phyloP scores from a whole-genome alignment of 192 early-diverging fungal species.

The Podila epigama region DNA sequence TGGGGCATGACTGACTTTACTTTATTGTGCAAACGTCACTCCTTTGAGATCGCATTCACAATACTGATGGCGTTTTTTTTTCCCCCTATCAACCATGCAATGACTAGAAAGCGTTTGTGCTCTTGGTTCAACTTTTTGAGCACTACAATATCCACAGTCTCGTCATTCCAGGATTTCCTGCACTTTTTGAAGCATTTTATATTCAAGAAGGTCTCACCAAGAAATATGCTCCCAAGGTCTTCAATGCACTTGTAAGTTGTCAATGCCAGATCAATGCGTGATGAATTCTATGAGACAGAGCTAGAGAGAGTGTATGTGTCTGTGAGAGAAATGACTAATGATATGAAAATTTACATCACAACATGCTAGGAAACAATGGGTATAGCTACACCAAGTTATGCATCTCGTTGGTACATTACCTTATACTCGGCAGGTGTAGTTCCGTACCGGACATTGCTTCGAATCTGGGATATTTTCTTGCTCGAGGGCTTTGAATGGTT shows the following conservation, averaged over 20 bases:
- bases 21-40: too few species aligned
- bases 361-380: conserved; percentile 49
- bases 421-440: conserved; percentile 63
- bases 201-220: conserved; percentile 61
- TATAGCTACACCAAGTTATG: conserved; percentile 58
- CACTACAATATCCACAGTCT: conserved; percentile 58
- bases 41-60: too few species aligned
- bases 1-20: too few species aligned
- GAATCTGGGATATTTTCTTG: conserved; percentile 64
- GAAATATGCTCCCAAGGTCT: conserved; percentile 54
- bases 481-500: conserved; percentile 62
- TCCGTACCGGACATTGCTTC: conserved; percentile 55
- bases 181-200: conserved; percentile 61
- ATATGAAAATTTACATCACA: not conserved
- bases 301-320: too few species aligned
- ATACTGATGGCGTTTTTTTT: too few species aligned
- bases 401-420: conserved; percentile 67
- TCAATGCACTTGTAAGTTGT: conserved; percentile 56
- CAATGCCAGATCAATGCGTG: too few species aligned
- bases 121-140: conserved; percentile 58
- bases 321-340: too few species aligned
- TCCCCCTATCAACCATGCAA: too few species aligned
- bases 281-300: too few species aligned
- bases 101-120: conserved; percentile 61
- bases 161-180: conserved; percentile 63